Base-by-base conservation (phyloP, 257 asterid species). In the Capsicum pubescens region DNA sequence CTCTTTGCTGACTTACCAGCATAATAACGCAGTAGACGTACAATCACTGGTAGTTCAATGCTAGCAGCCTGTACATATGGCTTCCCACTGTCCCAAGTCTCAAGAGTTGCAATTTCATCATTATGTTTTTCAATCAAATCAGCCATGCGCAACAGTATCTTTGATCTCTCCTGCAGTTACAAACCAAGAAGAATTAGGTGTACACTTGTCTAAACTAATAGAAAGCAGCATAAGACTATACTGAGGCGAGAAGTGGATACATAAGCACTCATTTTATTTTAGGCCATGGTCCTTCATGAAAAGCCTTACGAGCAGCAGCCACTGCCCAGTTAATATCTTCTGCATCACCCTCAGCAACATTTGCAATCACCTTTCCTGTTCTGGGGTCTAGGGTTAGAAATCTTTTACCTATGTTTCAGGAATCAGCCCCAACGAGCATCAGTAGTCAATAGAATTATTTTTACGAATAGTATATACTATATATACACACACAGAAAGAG, bases 261-360 rank as follows among this genome's bases (percentile, higher is more conserved):
- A 92, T 94, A 95, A 80, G 99, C 98, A 84, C 94, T 87, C 98
- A 94, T 87, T 86, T 77, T 93, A 94, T 87, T 86, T 77, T 93
- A 46, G 98, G 99, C 99, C 99, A 95, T 10, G 99, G 97, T 61
- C 99, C 98, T 78, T 92, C 94, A 16, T 94, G 97, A 88, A 95
- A 95, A 26, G 99, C 99, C 89, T 92, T 92, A 14, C 97, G 97
- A 21, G 99, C 99, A 80, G 95, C 92, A 83, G 93, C 90, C 59
- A 95, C 98, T 16, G 99, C 99, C 84, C 95, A 89, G 59, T 94
- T 87, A 70, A 94, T 32, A 84, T 94, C 99, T 84, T 94, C 99
- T 32, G 91, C 92, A 85, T 95, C 98, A 26, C 98, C 98, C 89
- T 95, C 99, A 76, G 99, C 94, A 19, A 95, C 94, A 86, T 92